These are phyloP conservation scores for Epichloe baconii DNA, from an alignment of 2,329 filamentous ascomycete genomes.

Conservation along the genomic window DNA sequence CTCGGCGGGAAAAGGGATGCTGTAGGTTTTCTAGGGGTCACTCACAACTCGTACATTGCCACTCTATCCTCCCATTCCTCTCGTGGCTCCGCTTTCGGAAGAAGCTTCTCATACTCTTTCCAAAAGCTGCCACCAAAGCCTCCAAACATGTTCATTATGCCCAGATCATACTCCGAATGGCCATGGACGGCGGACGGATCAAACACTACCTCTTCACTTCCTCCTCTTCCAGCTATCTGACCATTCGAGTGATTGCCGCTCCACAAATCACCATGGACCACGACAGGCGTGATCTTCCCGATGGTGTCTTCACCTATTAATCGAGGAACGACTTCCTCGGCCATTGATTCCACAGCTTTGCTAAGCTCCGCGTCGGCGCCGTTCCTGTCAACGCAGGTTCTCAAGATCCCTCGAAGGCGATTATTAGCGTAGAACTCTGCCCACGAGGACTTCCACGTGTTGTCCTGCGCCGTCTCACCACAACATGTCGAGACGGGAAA, in stretches of 20 bases:
- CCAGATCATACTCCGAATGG: conserved; percentile 80
- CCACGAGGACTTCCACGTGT: conserved; percentile 62
- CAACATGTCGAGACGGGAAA: conserved; percentile 81
- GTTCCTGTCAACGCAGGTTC: conserved; percentile 43
- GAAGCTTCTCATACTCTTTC: conserved; percentile 60
- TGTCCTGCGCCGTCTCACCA: conserved; percentile 72
- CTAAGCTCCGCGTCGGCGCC: conserved; percentile 51
- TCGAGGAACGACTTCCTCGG: conserved; percentile 54
- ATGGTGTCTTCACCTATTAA: conserved; percentile 59
- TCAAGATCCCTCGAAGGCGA: conserved; percentile 53
- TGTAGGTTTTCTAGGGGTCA: conserved; percentile 11
- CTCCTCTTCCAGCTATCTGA: conserved; percentile 40
- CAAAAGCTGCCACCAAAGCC: conserved; percentile 64
- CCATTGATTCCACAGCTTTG: conserved; percentile 51
- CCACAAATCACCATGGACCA: conserved; percentile 91
- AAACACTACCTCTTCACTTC: conserved; percentile 62
- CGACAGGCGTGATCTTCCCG: conserved; percentile 53
- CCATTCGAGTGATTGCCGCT: conserved; percentile 67
- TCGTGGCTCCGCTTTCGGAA: conserved; percentile 67
- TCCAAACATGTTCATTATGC: conserved; percentile 95
- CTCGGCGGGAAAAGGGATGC: neutral
- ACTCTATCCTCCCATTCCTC: conserved; percentile 80
- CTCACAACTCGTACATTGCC: conserved; percentile 68
- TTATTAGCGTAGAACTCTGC: conserved; percentile 74
- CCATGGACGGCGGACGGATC: conserved; percentile 74